phyloP scores from a whole-genome alignment of 2,329 filamentous ascomycete species.

The Aspergillus tanneri region DNA sequence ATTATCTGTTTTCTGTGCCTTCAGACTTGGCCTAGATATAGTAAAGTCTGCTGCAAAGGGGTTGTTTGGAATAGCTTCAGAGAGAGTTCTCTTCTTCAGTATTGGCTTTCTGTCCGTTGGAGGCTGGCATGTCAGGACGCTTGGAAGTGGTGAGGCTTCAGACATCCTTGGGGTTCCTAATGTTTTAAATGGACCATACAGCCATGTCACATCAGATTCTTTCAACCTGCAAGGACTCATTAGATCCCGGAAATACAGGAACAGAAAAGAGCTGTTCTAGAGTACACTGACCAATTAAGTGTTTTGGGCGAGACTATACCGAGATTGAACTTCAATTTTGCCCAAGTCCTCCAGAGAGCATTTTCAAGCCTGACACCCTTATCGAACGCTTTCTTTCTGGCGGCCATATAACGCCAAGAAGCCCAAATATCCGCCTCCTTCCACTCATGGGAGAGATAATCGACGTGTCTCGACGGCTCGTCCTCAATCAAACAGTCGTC shows the following conservation, averaged over 20 bases:
- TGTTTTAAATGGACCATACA: slow-evolving; percentile 88
- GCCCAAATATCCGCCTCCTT: slow-evolving; percentile 95
- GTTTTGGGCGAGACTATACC: slow-evolving; percentile 87
- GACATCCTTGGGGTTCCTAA: slow-evolving; percentile 56
- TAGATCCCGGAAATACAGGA: slow-evolving; percentile 1
- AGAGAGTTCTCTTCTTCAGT: slow-evolving; percentile 94
- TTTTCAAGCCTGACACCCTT: slow-evolving; percentile 86
- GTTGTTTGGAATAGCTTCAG: slow-evolving; percentile 90
- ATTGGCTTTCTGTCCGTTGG: slow-evolving; percentile 83
- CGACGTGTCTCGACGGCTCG: slow-evolving; percentile 83
- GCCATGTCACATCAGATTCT: slow-evolving; percentile 95
- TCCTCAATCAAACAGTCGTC: slow-evolving; percentile 75
- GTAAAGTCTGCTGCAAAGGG: slow-evolving; percentile 78
- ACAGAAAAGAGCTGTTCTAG: not conserved
- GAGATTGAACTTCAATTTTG: slow-evolving; percentile 83
- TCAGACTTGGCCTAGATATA: slow-evolving; percentile 86
- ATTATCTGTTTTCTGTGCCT: slow-evolving; percentile 70
- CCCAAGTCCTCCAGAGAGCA: slow-evolving; percentile 96
- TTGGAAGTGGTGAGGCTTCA: slow-evolving; percentile 51
- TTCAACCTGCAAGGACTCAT: slow-evolving; percentile 71
- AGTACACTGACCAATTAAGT: slow-evolving; percentile 77
- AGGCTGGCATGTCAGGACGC: slow-evolving; percentile 60
- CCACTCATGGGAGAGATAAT: slow-evolving; percentile 92
- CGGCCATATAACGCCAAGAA: slow-evolving; percentile 91
- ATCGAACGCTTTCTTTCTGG: slow-evolving; percentile 72